Percentiles rank a stretch among this genome's conserved stretches.
These are phyloP conservation scores for Penicillium concentricum DNA, from an alignment of 2,329 filamentous ascomycete genomes.

Conservation along the genomic window DNA sequence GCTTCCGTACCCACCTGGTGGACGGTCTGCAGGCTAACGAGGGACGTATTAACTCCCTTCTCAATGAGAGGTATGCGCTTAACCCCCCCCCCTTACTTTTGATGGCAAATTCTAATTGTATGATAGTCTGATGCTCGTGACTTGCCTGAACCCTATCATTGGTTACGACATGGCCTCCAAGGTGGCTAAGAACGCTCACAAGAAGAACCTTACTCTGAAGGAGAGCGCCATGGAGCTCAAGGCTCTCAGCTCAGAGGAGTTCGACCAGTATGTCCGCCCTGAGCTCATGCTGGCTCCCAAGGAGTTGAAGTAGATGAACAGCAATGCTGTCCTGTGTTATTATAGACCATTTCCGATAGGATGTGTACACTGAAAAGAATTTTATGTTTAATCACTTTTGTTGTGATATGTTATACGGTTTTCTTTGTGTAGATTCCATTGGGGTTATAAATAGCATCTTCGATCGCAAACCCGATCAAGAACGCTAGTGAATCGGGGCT, in stretches of 20 bases:
- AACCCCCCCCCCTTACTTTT: slow-evolving; percentile 1
- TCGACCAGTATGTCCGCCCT: slow-evolving; percentile 83
- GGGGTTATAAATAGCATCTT: slow-evolving; percentile 13
- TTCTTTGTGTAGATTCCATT: background rate
- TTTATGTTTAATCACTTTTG: slow-evolving; percentile 8
- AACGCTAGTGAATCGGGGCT: background rate
- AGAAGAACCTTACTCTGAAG: slow-evolving; percentile 94
- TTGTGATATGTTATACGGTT: background rate
- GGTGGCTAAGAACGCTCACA: slow-evolving; percentile 97
- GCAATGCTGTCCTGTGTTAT: slow-evolving; percentile 14
- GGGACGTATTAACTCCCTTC: slow-evolving; percentile 81
- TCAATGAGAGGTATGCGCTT: slow-evolving; percentile 81
- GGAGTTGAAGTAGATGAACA: slow-evolving; percentile 55
- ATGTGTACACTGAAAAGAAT: slow-evolving; percentile 23
- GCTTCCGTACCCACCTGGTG: slow-evolving; percentile 92
- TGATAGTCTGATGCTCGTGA: slow-evolving; percentile 89
- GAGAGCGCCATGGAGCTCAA: slow-evolving; percentile 90
- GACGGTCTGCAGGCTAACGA: slow-evolving; percentile 88
- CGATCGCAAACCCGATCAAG: background rate
- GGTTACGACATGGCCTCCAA: slow-evolving; percentile 97
- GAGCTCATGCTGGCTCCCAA: slow-evolving; percentile 93
- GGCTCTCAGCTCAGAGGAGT: slow-evolving; percentile 83
- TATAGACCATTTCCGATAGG: slow-evolving; percentile 20
- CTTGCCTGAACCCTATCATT: slow-evolving; percentile 95
- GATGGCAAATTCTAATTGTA: slow-evolving; percentile 22